Base-by-base conservation (phyloP, 495 filamentous ascomycete genomes). In the Penicillium cinerascens region DNA sequence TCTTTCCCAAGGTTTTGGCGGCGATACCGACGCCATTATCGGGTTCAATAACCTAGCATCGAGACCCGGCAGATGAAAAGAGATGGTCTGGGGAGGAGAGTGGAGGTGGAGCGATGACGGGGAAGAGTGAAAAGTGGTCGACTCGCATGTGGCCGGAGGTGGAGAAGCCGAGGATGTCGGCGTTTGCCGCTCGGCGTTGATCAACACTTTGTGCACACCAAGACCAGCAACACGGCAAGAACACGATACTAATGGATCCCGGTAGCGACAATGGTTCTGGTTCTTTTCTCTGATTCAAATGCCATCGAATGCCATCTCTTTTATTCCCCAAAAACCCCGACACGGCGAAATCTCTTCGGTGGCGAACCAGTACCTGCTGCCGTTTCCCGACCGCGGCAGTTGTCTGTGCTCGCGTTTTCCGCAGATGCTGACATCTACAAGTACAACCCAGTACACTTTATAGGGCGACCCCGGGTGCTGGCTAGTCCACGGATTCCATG, bases 1-100 rank as follows among this genome's bases (percentile, higher is more conserved):
- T 67, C 84, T 82, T 73, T 97, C 92, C 92, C 92, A 97, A 17
- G 92, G 92, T 73, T 97, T 97, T 33, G 92, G 92, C 60, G 92
- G 92, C 72, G 92, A 92, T 57, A 83, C 82, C 76, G 75, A 71
- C 65, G 74, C 74, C 74, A 77, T 77, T 56, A 55, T 63, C 17
- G 54, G 47, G 54, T 48, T 67, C 60, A 66, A 45, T 55, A 64
- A 59, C 47, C 52, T 67, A 45, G 68, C 70, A 74, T 76, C 54
- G 57, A 64, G 63, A 20, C 21, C 18, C 22, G 26, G 18, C 0
- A 17, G 37, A 22, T 25, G 40, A 5, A 27, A 46, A 25, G 26
- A 15, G 42, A 20, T 15, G 49, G 43, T 39, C 39, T 49, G 18
- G 56, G 41, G 51, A 27, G 43, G 40, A 43, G 54, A 43, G 54